Conservation (phyloP, 768 basidiomycete species). For the Suillus variegatus region DNA sequence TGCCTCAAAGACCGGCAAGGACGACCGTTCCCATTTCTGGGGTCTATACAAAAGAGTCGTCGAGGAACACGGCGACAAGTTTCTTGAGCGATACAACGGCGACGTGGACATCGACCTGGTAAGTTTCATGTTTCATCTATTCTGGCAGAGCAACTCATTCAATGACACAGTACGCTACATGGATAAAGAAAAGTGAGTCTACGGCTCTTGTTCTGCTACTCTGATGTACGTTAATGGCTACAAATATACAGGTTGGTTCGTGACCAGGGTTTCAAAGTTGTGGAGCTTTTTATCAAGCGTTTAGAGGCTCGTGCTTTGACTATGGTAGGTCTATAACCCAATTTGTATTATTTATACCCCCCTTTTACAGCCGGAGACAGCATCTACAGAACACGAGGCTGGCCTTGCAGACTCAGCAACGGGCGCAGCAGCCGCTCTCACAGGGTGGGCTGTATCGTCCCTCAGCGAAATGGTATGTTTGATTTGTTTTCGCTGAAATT, state of each 20-base stretch:
- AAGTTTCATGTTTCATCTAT: slow-evolving; percentile 10
- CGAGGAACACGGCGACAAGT: too few species aligned
- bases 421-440: slow-evolving; percentile 88
- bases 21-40: too few species aligned
- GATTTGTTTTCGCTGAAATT: neutral
- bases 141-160: slow-evolving; percentile 41
- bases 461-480: slow-evolving; percentile 72
- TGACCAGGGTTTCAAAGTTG: slow-evolving; percentile 94
- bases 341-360: neutral
- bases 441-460: slow-evolving; percentile 95
- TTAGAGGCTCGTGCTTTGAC: slow-evolving; percentile 76
- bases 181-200: slow-evolving; percentile 87
- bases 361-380: slow-evolving; percentile 56
- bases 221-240: neutral
- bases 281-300: slow-evolving; percentile 83
- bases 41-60: too few species aligned
- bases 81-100: too few species aligned
- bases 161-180: slow-evolving; percentile 83
- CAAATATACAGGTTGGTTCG: slow-evolving; percentile 68
- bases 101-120: slow-evolving; percentile 54
- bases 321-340: slow-evolving; percentile 61
- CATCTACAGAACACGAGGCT: slow-evolving; percentile 30
- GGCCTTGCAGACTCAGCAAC: slow-evolving; percentile 81
- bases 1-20: too few species aligned
- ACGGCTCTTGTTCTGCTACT: neutral